Conservation (phyloP, 2,329 filamentous ascomycete species). For the Ceratocystis variospora region DNA sequence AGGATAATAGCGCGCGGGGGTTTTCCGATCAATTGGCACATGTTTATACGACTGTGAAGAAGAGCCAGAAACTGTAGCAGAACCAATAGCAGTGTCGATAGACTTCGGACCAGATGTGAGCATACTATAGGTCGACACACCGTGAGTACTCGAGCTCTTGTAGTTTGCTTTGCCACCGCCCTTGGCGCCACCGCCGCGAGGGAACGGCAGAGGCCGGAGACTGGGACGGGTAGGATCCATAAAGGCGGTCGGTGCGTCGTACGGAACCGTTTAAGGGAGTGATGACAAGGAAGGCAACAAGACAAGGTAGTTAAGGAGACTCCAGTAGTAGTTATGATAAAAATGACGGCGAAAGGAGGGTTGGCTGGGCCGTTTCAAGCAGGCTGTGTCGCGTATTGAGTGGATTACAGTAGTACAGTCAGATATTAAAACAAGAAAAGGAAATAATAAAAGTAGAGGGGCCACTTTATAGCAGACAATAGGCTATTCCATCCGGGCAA, state of each 20-base stretch:
- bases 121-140: neutral
- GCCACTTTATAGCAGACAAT: neutral
- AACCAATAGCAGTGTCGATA: neutral
- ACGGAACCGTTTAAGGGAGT: neutral
- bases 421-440: neutral
- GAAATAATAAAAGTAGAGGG: neutral
- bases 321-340: neutral
- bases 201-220: conserved; percentile 1
- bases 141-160: conserved; percentile 6
- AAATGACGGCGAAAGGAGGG: neutral
- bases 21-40: neutral
- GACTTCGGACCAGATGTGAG: neutral
- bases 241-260: neutral
- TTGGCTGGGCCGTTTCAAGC: neutral
- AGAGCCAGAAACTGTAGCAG: neutral
- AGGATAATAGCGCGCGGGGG: neutral
- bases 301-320: neutral
- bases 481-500: no score
- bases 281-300: neutral
- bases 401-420: neutral
- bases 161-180: neutral
- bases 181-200: neutral
- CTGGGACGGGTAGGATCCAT: conserved; percentile 3
- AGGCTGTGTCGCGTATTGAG: neutral
- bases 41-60: neutral